phyloP scores from a whole-genome alignment of 2,329 filamentous ascomycete genomes.

The Colletotrichum filicis region DNA sequence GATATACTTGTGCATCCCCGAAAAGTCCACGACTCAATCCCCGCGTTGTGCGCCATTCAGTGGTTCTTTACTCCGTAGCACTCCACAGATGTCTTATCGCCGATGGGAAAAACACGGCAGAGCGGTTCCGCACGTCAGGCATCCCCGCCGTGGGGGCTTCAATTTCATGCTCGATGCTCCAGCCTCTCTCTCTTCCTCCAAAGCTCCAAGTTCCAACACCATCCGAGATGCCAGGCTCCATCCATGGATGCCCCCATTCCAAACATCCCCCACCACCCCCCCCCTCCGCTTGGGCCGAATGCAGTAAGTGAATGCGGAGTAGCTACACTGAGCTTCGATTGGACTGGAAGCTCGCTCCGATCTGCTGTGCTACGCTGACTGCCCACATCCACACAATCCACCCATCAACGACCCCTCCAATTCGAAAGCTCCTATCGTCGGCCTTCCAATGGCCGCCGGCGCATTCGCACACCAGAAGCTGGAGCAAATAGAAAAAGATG shows the following conservation, averaged over 20 bases:
- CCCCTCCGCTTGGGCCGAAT: background rate
- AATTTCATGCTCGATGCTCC: background rate
- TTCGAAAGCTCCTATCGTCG: background rate
- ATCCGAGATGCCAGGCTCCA: too few relatives aligned
- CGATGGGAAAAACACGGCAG: conserved; percentile 6
- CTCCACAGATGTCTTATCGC: conserved; percentile 14
- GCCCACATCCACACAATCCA: background rate
- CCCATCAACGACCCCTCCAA: background rate
- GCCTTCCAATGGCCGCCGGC: background rate
- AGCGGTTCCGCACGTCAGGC: conserved; percentile 23
- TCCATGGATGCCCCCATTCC: too few relatives aligned
- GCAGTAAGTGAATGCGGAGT: conserved; percentile 13
- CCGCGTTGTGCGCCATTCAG: background rate
- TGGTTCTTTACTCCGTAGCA: background rate
- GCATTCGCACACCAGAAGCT: background rate
- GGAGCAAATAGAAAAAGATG: background rate
- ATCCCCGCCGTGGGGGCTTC: conserved; percentile 13
- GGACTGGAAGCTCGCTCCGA: background rate
- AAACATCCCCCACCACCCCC: too few relatives aligned
- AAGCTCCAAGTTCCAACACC: too few relatives aligned
- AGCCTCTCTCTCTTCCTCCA: background rate
- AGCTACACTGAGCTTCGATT: conserved; percentile 7
- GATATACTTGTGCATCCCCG: background rate
- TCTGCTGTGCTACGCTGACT: background rate
- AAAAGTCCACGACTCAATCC: conserved; percentile 1